Base-by-base conservation (phyloP, 495 filamentous ascomycete species). In the Aspergillus olivimuriae region DNA sequence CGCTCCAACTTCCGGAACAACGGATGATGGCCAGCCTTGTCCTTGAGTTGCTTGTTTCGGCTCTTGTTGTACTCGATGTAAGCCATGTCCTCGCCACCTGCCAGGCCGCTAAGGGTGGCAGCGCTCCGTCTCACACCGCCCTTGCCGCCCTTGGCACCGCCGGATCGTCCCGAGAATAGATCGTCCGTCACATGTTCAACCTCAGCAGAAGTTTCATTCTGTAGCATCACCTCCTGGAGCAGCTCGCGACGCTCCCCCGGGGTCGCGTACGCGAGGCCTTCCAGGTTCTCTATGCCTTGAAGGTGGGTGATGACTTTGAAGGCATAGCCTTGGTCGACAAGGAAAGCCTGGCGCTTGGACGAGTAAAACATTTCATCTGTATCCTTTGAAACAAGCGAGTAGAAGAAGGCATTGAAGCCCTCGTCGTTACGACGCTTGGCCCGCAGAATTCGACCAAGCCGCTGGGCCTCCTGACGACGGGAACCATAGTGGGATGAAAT, bases 331-430 rank as follows among this genome's bases (percentile, higher is more conserved):
- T 99, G 92, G 53, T 99, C 92, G 37, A 99, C 89, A 3, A 99
- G 76, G 75, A 99, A 99, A 19, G 92, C 94, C 60, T 99, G 92
- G 16, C 92, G 81, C 66, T 96, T 96, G 30, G 87, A 86, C 4
- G 92, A 96, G 70, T 95, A 99, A 62, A 83, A 91, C 94, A 99
- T 97, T 67, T 99, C 92, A 40, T 87, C 79, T 2, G 92, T 99
- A 62, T 97, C 92, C 62, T 96, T 96, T 8, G 86, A 92, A 22
- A 99, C 92, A 4, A 99, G 75, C 0, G 87, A 92, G 67, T 99
- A 99, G 69, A 99, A 99, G 69, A 99, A 99, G 0, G 92, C 92
- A 65, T 99, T 99, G 68, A 99, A 99, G 15, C 94, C 94, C 63
- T 97, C 92, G 65, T 99, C 92, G 57, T 96, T 97, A 48, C 94